Conservation (phyloP, 495 filamentous ascomycete genomes). For the Penicillium daleae region DNA sequence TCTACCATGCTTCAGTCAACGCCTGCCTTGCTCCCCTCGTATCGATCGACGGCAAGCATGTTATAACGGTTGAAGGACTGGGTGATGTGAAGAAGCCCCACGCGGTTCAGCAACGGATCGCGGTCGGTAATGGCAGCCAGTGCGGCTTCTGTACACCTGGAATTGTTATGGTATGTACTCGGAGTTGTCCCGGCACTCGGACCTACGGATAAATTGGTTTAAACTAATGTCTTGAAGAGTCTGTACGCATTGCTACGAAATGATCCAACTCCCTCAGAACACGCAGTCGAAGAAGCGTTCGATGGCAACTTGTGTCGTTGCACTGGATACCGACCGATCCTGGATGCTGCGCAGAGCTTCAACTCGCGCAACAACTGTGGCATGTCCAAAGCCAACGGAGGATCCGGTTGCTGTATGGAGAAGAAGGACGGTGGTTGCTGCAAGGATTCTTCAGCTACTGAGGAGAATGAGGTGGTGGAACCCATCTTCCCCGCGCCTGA, state of each 20-base stretch:
- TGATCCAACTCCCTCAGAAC: conserved; percentile 35
- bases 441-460: conserved; percentile 30
- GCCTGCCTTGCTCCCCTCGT: conserved; percentile 92
- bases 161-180: conserved; percentile 78
- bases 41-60: conserved; percentile 95
- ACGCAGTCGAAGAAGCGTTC: conserved; percentile 36
- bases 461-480: conserved; percentile 26
- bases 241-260: conserved; percentile 71
- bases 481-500: conserved; percentile 49
- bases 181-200: background rate
- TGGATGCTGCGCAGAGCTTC: conserved; percentile 82
- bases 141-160: conserved; percentile 94
- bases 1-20: conserved; percentile 93
- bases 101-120: conserved; percentile 89
- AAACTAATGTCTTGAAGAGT: conserved; percentile 21
- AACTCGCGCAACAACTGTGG: conserved; percentile 42
- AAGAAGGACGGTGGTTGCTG: conserved; percentile 47
- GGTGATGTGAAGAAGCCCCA: conserved; percentile 86
- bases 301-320: conserved; percentile 97
- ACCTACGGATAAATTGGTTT: background rate
- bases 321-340: conserved; percentile 91
- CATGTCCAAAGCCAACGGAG: conserved; percentile 50
- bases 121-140: conserved; percentile 62
- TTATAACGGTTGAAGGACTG: conserved; percentile 98
- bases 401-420: conserved; percentile 60